Percentiles rank a stretch among this genome's conserved stretches.
Conservation (phyloP, 1,139 yeast species). For the Protomyces inouyei region DNA sequence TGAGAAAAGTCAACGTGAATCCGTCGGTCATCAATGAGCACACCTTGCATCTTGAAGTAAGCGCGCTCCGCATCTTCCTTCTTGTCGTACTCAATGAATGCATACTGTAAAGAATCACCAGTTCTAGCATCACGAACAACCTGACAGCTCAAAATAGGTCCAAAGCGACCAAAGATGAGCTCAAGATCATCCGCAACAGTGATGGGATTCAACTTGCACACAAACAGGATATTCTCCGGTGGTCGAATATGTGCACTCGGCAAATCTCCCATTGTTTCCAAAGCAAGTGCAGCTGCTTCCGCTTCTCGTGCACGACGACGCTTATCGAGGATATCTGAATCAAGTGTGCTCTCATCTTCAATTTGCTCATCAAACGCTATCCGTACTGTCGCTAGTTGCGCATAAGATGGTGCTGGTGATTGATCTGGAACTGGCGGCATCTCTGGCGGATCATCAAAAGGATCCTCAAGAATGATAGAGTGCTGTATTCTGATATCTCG, state of each 20-base stretch:
- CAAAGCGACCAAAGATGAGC: slow-evolving; percentile 47
- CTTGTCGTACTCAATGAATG: slow-evolving; percentile 54
- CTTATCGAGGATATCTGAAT: slow-evolving; percentile 35
- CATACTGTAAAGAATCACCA: slow-evolving; percentile 54
- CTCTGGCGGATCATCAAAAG: slow-evolving; percentile 44
- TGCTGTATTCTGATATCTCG: slow-evolving; percentile 53
- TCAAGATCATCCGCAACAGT: slow-evolving; percentile 54
- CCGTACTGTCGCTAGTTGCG: slow-evolving; percentile 43
- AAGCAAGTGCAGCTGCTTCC: slow-evolving; percentile 52
- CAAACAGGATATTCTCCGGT: slow-evolving; percentile 56
- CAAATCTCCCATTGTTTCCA: slow-evolving; percentile 63
- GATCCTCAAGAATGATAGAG: slow-evolving; percentile 52
- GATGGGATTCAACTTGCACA: slow-evolving; percentile 59
- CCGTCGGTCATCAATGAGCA: slow-evolving; percentile 58
- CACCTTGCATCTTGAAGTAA: slow-evolving; percentile 55
- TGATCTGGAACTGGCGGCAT: slow-evolving; percentile 29
- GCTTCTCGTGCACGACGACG: slow-evolving; percentile 42
- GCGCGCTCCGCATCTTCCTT: slow-evolving; percentile 55
- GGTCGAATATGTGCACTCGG: slow-evolving; percentile 58
- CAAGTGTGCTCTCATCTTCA: slow-evolving; percentile 33
- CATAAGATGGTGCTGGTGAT: slow-evolving; percentile 43
- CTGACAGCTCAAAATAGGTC: slow-evolving; percentile 50
- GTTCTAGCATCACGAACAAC: slow-evolving; percentile 48
- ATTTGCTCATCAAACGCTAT: slow-evolving; percentile 38
- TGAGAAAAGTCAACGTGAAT: slow-evolving; percentile 68